phyloP scores from a whole-genome alignment of 2,329 filamentous ascomycete genomes.

The Ophiostoma montium region DNA sequence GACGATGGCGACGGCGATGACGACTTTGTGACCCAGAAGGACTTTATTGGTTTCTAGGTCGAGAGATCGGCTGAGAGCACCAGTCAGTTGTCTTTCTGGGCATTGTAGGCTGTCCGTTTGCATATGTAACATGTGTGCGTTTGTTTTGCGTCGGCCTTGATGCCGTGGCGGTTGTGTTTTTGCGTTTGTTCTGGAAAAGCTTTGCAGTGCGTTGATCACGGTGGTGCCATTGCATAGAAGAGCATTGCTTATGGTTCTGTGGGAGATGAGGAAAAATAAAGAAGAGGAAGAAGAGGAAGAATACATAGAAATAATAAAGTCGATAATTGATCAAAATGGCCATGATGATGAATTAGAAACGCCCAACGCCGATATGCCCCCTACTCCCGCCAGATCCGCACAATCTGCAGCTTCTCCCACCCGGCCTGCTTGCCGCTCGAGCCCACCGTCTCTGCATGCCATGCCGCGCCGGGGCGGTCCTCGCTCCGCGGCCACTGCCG shows the following conservation, averaged over 20 bases:
- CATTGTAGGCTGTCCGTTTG: background rate
- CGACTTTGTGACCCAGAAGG: constrained; percentile 43
- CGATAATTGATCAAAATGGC: no score
- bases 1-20: constrained; percentile 32
- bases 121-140: no score
- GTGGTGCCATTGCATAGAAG: no score
- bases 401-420: constrained; percentile 85
- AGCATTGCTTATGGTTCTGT: no score
- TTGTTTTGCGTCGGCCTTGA: no score
- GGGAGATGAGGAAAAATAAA: no score
- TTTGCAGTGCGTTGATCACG: no score
- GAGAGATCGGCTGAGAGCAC: background rate
- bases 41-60: constrained; percentile 37
- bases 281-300: no score
- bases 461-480: constrained; percentile 28
- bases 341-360: no score
- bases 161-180: no score
- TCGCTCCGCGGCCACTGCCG: constrained; percentile 10
- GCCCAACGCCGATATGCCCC: background rate
- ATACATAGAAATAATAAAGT: no score
- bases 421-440: constrained; percentile 76
- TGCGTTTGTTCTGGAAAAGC: no score
- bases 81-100: background rate
- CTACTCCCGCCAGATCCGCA: constrained; percentile 62
- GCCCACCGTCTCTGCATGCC: constrained; percentile 66